A percentile compares a stretch with the other conserved stretches of the same genome.
Evolutionary conservation across 2,329 filamentous ascomycete species (phyloP).

Genomic region (Aspergillus sp.): DNA sequence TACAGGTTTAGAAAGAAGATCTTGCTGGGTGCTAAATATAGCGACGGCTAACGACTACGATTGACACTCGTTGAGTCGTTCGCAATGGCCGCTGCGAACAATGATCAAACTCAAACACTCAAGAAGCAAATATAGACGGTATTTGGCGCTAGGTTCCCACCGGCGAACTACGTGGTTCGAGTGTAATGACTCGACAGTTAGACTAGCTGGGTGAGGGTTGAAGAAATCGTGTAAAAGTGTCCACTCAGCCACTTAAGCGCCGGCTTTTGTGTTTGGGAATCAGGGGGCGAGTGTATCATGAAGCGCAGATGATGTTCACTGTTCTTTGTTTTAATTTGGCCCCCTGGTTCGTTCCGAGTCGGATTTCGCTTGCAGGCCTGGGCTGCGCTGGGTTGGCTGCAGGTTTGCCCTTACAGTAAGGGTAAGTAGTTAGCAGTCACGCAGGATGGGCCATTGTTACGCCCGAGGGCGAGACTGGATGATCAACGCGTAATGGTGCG

Average conservation of each 20-base stretch:
- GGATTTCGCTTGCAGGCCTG: neutral
- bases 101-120: neutral
- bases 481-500: neutral
- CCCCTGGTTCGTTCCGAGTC: neutral
- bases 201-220: neutral
- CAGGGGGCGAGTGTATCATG: neutral
- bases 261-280: neutral
- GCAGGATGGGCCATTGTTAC: neutral
- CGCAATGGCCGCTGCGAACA: neutral
- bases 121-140: neutral
- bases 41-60: neutral
- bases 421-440: neutral
- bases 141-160: neutral
- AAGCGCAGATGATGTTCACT: constrained; percentile 1
- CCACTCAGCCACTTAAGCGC: neutral
- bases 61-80: neutral
- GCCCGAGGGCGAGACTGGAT: neutral
- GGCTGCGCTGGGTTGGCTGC: neutral
- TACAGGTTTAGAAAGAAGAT: neutral
- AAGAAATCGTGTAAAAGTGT: neutral
- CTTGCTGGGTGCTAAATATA: neutral
- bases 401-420: neutral
- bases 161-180: neutral
- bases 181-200: neutral
- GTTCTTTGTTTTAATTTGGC: too few relatives aligned